Evolutionary conservation across 208 protist species (phyloP), one percentile per base, ranked within the genome.

Genomic region (Wallacemonas sp.): DNA sequence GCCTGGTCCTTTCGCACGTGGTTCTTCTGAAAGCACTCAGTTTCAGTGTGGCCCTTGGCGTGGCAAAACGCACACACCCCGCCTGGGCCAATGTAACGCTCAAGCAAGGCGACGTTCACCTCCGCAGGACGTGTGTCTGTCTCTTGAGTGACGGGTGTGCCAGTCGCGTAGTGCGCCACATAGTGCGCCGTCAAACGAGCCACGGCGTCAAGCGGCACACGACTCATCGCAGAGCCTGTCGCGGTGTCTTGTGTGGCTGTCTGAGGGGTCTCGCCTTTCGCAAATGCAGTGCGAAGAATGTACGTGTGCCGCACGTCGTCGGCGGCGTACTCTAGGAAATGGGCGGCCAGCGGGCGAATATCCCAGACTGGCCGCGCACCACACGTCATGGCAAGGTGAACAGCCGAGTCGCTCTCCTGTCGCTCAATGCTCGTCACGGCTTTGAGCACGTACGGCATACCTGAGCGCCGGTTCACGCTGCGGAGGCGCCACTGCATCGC

Each of bases 251-350:
- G n/a, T n/a, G n/a, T n/a, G n/a, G n/a, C n/a, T n/a, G n/a, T n/a
- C n/a, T n/a, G n/a, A n/a, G n/a, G n/a, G n/a, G n/a, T n/a, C n/a
- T n/a, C n/a, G n/a, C n/a, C n/a, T n/a, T n/a, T n/a, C n/a, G 33
- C n/a, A 59, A 42, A 85, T 60, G 45, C 14, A 56, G 62, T 22
- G 47, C 73, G 68, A n/a, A 94, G 73, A 19, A 95, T 75, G 21
- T 86, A 68, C 31, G 91, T 95, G 62, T 97, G 87, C 11, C 91
- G 91, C 46, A 95, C 89, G 58, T 97, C 91, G 54, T 82, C 86
- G 2, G 91, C 91, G 5, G 91, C 91, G 54, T 97, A 97, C 66
- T 90, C 82, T 15, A 97, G 72, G 56, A 95, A 95, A 61, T 97
- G 91, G 15, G 71, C 62, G 21, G 91, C 87, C 34, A 97, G 74